phyloP scores from a whole-genome alignment of 2,329 filamentous ascomycete genomes.

The Microsporum canis region DNA sequence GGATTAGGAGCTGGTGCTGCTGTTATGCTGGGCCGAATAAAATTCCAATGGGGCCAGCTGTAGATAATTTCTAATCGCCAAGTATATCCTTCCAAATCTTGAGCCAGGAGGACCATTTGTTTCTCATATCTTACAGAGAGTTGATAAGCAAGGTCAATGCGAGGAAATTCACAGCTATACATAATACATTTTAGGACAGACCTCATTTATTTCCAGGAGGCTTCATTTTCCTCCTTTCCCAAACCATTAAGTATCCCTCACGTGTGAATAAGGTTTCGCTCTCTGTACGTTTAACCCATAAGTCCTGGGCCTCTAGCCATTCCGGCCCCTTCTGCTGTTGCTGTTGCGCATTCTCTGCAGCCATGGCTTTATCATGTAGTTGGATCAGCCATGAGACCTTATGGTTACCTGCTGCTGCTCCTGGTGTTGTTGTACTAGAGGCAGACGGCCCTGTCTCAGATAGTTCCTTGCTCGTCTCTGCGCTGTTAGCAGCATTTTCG shows the following conservation, averaged over 20 bases:
- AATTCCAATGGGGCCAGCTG: constrained; percentile 30
- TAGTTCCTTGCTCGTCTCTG: constrained; percentile 26
- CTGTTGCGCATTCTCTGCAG: constrained; percentile 27
- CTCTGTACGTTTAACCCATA: constrained; percentile 83
- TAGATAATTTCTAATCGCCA: neutral
- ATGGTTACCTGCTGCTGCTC: constrained; percentile 79
- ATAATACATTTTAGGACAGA: neutral
- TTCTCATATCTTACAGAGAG: neutral
- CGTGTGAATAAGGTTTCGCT: constrained; percentile 83
- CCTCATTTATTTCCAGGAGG: neutral
- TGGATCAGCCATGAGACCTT: constrained; percentile 95
- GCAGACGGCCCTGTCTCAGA: constrained; percentile 24
- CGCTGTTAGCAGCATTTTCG: constrained; percentile 24
- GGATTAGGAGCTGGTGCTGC: constrained; percentile 28
- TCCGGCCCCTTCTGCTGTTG: constrained; percentile 47
- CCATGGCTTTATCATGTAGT: constrained; percentile 60
- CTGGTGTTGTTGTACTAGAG: constrained; percentile 28
- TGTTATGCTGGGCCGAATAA: constrained; percentile 29
- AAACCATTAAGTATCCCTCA: constrained; percentile 91
- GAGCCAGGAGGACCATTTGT: neutral
- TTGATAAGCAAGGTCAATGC: neutral
- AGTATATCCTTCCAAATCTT: neutral
- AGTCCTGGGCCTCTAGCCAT: constrained; percentile 88
- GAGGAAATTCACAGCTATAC: neutral
- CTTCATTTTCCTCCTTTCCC: constrained; percentile 62